Evolutionary conservation across 305 asterid species (phyloP).

Genomic region (Ruellia speciosa): DNA sequence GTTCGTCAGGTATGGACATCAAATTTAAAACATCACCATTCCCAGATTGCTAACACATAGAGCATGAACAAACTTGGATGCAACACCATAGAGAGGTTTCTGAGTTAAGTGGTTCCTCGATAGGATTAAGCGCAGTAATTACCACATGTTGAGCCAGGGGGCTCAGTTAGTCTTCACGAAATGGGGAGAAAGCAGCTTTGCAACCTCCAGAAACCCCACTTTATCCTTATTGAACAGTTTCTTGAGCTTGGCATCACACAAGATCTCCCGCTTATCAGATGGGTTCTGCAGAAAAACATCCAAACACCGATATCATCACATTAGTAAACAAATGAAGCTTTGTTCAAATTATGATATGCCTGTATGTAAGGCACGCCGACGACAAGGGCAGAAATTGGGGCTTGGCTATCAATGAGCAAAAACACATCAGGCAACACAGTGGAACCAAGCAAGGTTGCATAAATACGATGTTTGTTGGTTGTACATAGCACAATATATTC

Average conservation of each 20-base stretch:
- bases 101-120: background rate
- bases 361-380: background rate
- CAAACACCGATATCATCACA: constrained; percentile 4
- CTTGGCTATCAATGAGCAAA: background rate
- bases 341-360: background rate
- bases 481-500: background rate
- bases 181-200: constrained; percentile 45
- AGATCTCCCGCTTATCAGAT: constrained; percentile 39
- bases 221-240: constrained; percentile 38
- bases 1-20: too few relatives aligned
- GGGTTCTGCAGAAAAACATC: constrained; percentile 38
- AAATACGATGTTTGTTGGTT: background rate
- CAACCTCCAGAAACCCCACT: constrained; percentile 48
- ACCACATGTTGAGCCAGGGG: constrained; percentile 12
- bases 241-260: constrained; percentile 49
- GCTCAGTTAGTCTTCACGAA: constrained; percentile 31
- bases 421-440: background rate
- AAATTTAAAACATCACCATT: too few relatives aligned
- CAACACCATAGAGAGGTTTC: too few relatives aligned
- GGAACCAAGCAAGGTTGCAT: background rate
- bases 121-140: background rate
- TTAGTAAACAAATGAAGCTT: background rate
- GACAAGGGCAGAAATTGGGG: background rate
- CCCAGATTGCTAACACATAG: too few relatives aligned
- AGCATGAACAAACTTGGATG: too few relatives aligned